Conservation (phyloP, 306 rosid species). For the Inga leiocalycina region DNA sequence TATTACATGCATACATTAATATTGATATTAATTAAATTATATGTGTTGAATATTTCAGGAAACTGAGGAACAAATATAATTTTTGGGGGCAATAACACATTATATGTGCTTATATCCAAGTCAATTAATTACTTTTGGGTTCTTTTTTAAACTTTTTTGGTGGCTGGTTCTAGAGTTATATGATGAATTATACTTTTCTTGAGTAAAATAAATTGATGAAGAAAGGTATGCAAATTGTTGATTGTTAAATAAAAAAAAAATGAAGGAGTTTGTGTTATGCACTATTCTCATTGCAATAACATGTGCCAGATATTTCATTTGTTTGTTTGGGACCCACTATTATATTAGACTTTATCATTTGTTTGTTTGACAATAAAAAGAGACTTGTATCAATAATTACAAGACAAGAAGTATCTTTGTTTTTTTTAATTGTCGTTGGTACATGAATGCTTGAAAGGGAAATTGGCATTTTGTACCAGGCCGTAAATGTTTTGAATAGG, state of each 20-base stretch:
- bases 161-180: not conserved
- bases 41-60: too few species aligned
- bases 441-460: not conserved
- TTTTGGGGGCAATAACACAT: too few species aligned
- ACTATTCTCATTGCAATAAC: not conserved
- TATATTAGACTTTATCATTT: not conserved
- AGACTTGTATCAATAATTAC: not conserved
- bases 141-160: not conserved
- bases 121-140: not conserved
- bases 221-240: too few species aligned
- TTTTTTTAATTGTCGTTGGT: not conserved
- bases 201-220: not conserved
- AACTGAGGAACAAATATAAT: too few species aligned
- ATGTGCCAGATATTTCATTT: not conserved
- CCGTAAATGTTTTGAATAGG: too few species aligned
- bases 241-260: too few species aligned
- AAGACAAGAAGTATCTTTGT: not conserved
- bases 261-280: too few species aligned
- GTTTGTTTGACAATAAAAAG: not conserved
- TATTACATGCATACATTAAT: too few species aligned
- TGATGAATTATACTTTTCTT: too few species aligned
- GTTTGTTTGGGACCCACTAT: conserved; percentile 15
- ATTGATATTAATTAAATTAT: too few species aligned
- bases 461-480: too few species aligned
- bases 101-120: not conserved